These are phyloP conservation scores for Cordyceps cicadae DNA, from an alignment of 2,329 filamentous ascomycete species.

Conservation along the genomic window DNA sequence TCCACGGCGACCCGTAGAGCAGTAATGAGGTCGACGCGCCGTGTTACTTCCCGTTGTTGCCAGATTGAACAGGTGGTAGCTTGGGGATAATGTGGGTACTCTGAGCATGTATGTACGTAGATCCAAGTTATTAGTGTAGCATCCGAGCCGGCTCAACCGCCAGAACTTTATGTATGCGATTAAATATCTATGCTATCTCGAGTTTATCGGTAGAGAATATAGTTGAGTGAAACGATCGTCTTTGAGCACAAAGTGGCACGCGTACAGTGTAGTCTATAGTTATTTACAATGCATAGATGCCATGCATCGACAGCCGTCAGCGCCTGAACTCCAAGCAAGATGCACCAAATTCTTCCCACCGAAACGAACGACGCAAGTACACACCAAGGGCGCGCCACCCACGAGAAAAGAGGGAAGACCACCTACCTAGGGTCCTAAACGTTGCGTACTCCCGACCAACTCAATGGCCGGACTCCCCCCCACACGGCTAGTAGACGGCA, in stretches of 20 bases:
- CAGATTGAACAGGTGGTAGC: background rate
- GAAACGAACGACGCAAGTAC: background rate
- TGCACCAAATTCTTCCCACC: background rate
- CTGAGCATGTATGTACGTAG: background rate
- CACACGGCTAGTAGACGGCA: conserved; percentile 50
- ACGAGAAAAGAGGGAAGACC: conserved; percentile 17
- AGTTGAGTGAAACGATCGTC: too few species aligned
- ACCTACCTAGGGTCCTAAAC: conserved; percentile 52
- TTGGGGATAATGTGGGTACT: background rate
- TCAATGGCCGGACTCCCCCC: conserved; percentile 44
- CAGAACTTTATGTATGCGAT: too few species aligned
- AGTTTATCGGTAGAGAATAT: too few species aligned
- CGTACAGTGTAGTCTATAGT: background rate
- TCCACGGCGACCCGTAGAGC: background rate
- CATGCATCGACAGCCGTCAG: background rate
- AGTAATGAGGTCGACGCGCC: background rate
- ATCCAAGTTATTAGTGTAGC: background rate
- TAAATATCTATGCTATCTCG: too few species aligned
- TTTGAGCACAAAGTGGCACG: background rate
- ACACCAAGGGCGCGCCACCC: background rate
- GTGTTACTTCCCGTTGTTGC: background rate
- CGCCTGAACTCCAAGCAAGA: conserved; percentile 6
- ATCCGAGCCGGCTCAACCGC: too few species aligned
- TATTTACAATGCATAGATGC: background rate
- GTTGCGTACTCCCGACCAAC: conserved; percentile 53